These are phyloP conservation scores for Urostyla sp. DNA, from an alignment of 73 alveolate species.

Conservation along the genomic window DNA sequence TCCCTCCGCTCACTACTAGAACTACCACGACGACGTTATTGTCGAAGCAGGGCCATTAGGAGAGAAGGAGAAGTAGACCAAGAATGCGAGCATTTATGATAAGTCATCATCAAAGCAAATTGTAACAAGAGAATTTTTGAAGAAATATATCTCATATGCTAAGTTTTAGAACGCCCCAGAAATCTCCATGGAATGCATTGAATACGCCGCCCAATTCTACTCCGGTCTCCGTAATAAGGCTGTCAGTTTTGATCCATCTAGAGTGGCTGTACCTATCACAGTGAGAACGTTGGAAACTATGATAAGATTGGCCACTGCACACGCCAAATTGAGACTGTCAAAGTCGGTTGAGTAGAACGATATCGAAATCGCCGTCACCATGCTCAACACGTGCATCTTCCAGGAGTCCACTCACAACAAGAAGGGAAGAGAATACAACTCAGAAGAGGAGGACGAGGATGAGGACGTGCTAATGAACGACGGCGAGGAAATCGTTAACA, in stretches of 20 bases:
- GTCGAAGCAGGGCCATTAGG: slow-evolving; percentile 75
- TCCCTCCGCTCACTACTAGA: slow-evolving; percentile 42
- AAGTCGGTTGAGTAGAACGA: slow-evolving; percentile 78
- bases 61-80: slow-evolving; percentile 46
- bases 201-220: slow-evolving; percentile 87
- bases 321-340: slow-evolving; percentile 92
- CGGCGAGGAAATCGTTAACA: not conserved
- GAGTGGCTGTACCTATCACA: slow-evolving; percentile 88
- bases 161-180: slow-evolving; percentile 84
- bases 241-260: slow-evolving; percentile 71
- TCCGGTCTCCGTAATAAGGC: slow-evolving; percentile 86
- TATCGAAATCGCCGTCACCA: slow-evolving; percentile 82
- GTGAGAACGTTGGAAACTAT: slow-evolving; percentile 97
- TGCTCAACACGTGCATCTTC: slow-evolving; percentile 77
- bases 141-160: slow-evolving; percentile 93
- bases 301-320: slow-evolving; percentile 96
- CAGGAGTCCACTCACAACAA: slow-evolving; percentile 55
- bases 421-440: slow-evolving; percentile 57
- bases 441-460: slow-evolving; percentile 70
- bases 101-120: slow-evolving; percentile 65
- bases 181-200: slow-evolving; percentile 82
- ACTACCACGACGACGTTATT: slow-evolving; percentile 79
- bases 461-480: slow-evolving; percentile 25
- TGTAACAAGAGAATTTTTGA: slow-evolving; percentile 86
- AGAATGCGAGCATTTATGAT: slow-evolving; percentile 76